Base-by-base conservation (phyloP, 768 basidiomycete genomes). In the Epithele typhae region DNA sequence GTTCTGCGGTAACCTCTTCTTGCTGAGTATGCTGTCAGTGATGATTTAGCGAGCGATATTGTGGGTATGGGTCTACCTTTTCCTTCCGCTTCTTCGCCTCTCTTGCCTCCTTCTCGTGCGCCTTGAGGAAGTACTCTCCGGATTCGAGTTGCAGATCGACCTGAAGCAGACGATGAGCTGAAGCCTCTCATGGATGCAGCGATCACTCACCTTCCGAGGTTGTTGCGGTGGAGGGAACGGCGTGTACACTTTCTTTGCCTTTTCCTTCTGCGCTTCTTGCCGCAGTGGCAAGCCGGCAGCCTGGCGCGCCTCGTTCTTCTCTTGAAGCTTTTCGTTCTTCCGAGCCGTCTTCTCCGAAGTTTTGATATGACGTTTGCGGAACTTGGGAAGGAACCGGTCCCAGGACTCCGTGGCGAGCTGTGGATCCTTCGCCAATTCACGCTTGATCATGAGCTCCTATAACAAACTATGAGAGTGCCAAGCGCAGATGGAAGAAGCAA, bases 71-170 rank as follows among this genome's bases (percentile, higher is more conserved):
- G n/a, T 7, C 6, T 36, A 83, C 88, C 79, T 90, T 92, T 63
- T 92, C 81, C 66, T 81, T 84, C 62, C 86, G 71, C 60, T 77
- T 75, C 46, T 76, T 77, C 25, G 77, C 75, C 57, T 92, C 89
- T 27, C 81, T 75, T 3, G 77, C 80, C 54, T 85, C 84, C 71
- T 88, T 95, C 63, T 98, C 90, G 49, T 80, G 75, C 15, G 87
- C 70, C 63, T 95, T 96, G 70, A 99, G 85, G 75, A 98, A 99
- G 63, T 98, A 98, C 61, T 98, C 96, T 69, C 96, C 96, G 2
- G 87, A 88, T 62, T 96, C 95, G 54, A 98, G 75, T 74, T 97
- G 87, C 37, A 96, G 63, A 67, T 99, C 96, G 60, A 98, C 73
- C 85, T 92, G 49, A 17, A 6, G n/a, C 6, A 12, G 23, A 36